Evolutionary conservation across 768 basidiomycete genomes (phyloP).

Genomic region (Tephrocybe sp.): DNA sequence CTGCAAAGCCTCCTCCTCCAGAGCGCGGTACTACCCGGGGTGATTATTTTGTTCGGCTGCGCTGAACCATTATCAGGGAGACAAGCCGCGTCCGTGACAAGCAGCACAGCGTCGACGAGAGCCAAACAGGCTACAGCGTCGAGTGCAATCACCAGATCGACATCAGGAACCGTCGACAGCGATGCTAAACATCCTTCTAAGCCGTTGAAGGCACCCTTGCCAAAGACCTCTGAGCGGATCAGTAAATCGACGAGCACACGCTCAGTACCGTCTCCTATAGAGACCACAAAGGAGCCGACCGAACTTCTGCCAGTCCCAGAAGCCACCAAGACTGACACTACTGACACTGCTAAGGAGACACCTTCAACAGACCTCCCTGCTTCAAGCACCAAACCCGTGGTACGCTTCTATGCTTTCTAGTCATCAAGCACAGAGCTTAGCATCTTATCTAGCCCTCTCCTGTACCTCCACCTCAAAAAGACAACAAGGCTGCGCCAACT

Average conservation of each 20-base stretch:
- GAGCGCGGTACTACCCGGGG: slow-evolving; percentile 28
- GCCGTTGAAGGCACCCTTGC: not conserved
- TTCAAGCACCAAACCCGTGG: slow-evolving; percentile 2
- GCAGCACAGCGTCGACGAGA: slow-evolving; percentile 12
- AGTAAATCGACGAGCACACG: not conserved
- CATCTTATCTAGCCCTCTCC: not conserved
- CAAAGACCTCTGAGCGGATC: not conserved
- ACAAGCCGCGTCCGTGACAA: slow-evolving; percentile 10
- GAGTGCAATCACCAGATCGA: not conserved
- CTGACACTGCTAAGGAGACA: not conserved
- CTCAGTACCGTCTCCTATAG: not conserved
- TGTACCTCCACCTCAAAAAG: not conserved
- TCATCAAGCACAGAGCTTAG: not conserved
- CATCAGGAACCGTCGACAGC: not conserved
- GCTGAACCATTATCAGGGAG: slow-evolving; percentile 30
- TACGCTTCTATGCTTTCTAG: not conserved
- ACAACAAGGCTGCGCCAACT: slow-evolving; percentile 13
- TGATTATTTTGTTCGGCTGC: slow-evolving; percentile 11
- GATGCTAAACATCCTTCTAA: not conserved
- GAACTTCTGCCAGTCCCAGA: not conserved
- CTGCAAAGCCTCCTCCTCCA: slow-evolving; percentile 15
- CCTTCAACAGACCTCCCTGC: not conserved
- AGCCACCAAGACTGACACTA: not conserved
- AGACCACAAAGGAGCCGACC: not conserved
- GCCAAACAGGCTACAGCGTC: slow-evolving; percentile 12